These are phyloP conservation scores for Kregervanrija delftensis DNA, from an alignment of 805 yeast species.

Conservation along the genomic window DNA sequence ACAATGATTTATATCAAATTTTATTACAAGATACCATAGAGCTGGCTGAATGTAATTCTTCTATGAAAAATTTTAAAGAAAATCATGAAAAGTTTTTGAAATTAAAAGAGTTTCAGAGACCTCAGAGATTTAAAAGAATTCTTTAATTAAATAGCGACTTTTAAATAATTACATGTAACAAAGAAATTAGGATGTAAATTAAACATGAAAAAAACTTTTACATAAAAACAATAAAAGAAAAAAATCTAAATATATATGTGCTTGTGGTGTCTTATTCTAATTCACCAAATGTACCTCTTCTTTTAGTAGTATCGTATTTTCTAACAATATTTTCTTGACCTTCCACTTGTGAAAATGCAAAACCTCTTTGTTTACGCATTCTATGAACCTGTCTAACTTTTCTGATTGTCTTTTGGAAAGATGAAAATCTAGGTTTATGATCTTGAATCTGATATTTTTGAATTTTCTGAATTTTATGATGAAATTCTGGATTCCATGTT, in stretches of 20 bases:
- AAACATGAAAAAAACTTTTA: background rate
- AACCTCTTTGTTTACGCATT: slow-evolving; percentile 97
- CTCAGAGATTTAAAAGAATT: too few species aligned
- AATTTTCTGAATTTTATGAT: slow-evolving; percentile 93
- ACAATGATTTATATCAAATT: too few species aligned
- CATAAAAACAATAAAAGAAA: background rate
- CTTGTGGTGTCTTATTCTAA: slow-evolving; percentile 13
- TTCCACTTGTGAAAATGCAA: slow-evolving; percentile 94
- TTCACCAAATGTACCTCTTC: slow-evolving; percentile 33
- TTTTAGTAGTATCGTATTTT: slow-evolving; percentile 90
- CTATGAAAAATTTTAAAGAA: too few species aligned
- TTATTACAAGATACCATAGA: too few species aligned
- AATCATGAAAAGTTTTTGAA: too few species aligned
- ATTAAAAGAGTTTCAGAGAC: too few species aligned
- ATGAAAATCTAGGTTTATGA: slow-evolving; percentile 92
- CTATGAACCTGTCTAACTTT: slow-evolving; percentile 97
- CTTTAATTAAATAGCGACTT: too few species aligned
- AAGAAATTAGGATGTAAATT: background rate
- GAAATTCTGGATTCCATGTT: slow-evolving; percentile 84
- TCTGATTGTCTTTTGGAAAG: slow-evolving; percentile 93
- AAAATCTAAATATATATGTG: background rate
- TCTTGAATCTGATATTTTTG: slow-evolving; percentile 93
- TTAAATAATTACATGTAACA: too few species aligned
- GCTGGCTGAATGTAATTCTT: too few species aligned
- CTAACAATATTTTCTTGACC: slow-evolving; percentile 89